phyloP scores from a whole-genome alignment of 441 rosid species.

The Populus hybrid region DNA sequence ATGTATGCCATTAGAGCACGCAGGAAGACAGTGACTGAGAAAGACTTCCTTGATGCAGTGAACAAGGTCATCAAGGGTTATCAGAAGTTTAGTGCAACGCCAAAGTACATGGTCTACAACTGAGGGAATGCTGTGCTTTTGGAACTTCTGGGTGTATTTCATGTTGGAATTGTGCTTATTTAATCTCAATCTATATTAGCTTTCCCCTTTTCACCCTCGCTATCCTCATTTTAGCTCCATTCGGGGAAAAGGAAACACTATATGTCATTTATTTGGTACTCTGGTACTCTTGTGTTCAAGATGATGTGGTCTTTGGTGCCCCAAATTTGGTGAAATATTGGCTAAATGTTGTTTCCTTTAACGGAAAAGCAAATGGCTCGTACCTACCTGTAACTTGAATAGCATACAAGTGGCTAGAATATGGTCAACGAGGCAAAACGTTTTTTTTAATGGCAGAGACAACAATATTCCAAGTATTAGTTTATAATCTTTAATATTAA shows the following conservation, averaged over 20 bases:
- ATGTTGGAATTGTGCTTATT: conserved; percentile 2
- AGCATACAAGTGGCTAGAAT: too few relatives aligned
- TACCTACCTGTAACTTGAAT: not conserved
- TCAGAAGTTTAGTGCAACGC: conserved; percentile 37
- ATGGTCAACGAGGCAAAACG: too few relatives aligned
- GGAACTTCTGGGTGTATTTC: not conserved
- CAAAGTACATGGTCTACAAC: conserved; percentile 90
- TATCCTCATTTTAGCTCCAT: not conserved
- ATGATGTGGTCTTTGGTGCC: not conserved
- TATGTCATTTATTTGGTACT: not conserved
- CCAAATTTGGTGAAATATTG: not conserved
- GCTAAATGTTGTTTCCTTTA: not conserved
- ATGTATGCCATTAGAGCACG: conserved; percentile 79
- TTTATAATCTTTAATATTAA: too few relatives aligned
- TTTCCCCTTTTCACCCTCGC: not conserved
- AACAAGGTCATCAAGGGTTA: conserved; percentile 96
- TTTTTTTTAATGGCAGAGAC: too few relatives aligned
- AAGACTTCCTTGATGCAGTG: conserved; percentile 93
- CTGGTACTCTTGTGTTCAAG: not conserved
- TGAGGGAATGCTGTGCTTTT: conserved; percentile 18
- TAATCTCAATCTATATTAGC: not conserved
- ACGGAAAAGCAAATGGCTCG: not conserved
- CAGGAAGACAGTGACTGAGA: conserved; percentile 79
- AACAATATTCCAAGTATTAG: too few relatives aligned
- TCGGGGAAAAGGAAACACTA: not conserved